These are phyloP conservation scores for Serendipita sp. DNA, from an alignment of 768 basidiomycete genomes.

Conservation along the genomic window DNA sequence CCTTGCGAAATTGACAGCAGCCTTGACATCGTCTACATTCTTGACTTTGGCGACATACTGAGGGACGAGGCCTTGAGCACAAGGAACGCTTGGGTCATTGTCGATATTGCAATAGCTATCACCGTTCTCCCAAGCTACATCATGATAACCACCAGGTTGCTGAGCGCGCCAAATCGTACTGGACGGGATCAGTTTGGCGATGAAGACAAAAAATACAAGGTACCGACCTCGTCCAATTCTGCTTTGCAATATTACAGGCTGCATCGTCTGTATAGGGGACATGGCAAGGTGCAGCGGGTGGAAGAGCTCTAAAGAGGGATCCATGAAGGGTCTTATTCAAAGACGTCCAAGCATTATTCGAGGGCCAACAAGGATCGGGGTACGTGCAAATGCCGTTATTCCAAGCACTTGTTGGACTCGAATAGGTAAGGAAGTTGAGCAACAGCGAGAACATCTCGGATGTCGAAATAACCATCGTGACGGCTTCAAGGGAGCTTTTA, in stretches of 20 bases:
- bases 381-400: neutral
- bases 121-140: neutral
- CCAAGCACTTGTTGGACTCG: neutral
- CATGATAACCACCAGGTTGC: neutral
- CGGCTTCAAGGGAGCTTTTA: no score
- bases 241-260: neutral
- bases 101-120: neutral
- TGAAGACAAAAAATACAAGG: neutral
- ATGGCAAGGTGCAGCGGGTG: neutral
- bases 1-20: constrained; percentile 8
- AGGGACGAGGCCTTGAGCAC: neutral
- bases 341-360: neutral
- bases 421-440: neutral
- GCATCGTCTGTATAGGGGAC: neutral
- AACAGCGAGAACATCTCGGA: neutral
- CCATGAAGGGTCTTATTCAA: neutral
- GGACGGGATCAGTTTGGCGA: neutral
- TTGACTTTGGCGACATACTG: neutral
- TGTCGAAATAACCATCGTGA: neutral
- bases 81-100: neutral
- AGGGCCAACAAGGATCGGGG: constrained; percentile 3
- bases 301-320: neutral
- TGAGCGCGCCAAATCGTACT: neutral
- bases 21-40: neutral
- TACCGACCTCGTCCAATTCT: neutral